Evolutionary conservation across 495 filamentous ascomycete genomes (phyloP), one percentile per base, ranked within the genome.

Genomic region (Hypoxylon fuscum): DNA sequence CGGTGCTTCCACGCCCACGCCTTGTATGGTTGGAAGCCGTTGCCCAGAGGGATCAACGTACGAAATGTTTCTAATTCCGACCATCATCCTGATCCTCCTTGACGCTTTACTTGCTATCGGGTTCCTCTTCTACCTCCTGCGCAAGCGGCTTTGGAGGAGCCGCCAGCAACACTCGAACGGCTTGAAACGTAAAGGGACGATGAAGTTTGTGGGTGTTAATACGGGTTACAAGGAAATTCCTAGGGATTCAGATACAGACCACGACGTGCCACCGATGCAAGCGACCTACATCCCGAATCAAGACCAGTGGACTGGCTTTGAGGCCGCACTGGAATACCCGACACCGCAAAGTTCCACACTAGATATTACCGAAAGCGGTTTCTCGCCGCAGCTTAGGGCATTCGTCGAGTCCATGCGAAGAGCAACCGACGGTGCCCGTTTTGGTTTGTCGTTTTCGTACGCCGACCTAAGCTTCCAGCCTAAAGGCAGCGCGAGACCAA

Each of bases 391-490:
- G 59, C 65, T 78, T 14, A 68, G 75, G 25, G 70, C 74, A 2
- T 85, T 84, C 54, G 76, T 85, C 32, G 72, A 78, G 21, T 82
- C 76, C 0, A 79, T 84, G 71, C 73, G 76, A 14, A 77, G 73
- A 66, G 77, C 75, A 21, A 83, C 80, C 6, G 76, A 77, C 22
- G 76, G 78, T 3, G 67, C 75, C 1, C 73, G 77, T 15, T 79
- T 84, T 62, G 83, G 82, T 10, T 64, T 85, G 25, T 77, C 75
- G 12, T 85, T 85, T 62, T 76, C 76, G 11, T 83, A 79, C 40
- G 52, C 70, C 11, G 68, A 79, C 41, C 73, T 85, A 7, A 68
- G 67, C 11, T 83, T 78, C 62, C 72, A 77, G 3, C 79, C 79
- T 1, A 76, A 75, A 41, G 74, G 74, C 34, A 64, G 57, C 1